These are phyloP conservation scores for Teunomyces barrocoloradensis DNA, from an alignment of 805 yeast genomes.

Conservation along the genomic window DNA sequence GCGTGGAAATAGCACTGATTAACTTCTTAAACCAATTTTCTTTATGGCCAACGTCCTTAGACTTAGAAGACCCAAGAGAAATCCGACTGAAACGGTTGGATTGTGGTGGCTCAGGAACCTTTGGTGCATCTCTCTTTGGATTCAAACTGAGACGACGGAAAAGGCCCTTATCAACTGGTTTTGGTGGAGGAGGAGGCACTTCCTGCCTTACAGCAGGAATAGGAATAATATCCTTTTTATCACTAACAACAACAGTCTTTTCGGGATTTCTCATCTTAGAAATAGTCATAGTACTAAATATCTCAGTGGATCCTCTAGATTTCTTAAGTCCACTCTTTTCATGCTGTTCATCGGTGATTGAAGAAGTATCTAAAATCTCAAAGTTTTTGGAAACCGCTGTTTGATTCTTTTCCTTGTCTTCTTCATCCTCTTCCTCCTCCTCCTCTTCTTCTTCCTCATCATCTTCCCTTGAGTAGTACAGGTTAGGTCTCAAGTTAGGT, in stretches of 20 bases:
- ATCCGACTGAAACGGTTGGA: conserved; percentile 35
- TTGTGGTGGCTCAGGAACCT: conserved; percentile 23
- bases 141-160: conserved; percentile 30
- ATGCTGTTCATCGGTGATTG: conserved; percentile 14
- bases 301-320: conserved; percentile 28
- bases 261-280: conserved; percentile 4
- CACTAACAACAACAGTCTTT: conserved; percentile 1
- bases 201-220: conserved; percentile 1
- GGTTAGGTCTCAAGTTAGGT: conserved; percentile 12
- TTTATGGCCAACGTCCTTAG: conserved; percentile 15
- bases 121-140: conserved; percentile 41
- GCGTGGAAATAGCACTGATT: conserved; percentile 18
- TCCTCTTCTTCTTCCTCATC: background rate
- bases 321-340: conserved; percentile 10
- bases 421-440: background rate
- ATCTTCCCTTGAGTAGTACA: background rate
- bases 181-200: background rate
- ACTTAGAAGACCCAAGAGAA: conserved; percentile 22
- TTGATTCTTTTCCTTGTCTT: background rate
- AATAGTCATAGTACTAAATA: conserved; percentile 27
- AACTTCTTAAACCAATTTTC: conserved; percentile 40
- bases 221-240: background rate
- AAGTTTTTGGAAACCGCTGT: conserved; percentile 13
- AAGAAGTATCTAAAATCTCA: conserved; percentile 22
- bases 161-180: conserved; percentile 7